Evolutionary conservation across 2,329 filamentous ascomycete genomes (phyloP), one percentile per base, ranked within the genome.

Genomic region (Malbranchea zuffiana): DNA sequence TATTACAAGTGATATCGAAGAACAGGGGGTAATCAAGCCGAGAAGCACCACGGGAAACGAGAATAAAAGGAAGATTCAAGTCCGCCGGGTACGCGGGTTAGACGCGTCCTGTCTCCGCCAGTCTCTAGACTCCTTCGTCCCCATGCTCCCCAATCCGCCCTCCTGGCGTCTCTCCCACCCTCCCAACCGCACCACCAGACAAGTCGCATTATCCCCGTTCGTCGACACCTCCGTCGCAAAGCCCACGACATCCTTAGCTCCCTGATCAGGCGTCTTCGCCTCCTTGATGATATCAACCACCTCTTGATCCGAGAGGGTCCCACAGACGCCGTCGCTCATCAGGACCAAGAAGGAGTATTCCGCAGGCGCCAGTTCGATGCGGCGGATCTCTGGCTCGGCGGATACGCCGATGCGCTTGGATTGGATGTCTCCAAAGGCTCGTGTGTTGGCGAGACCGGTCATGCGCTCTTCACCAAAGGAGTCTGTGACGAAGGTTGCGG

Each of bases 391-490:
- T 0, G 90, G 90, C 60, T 98, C 90, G 1, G 90, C 90, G 3
- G 81, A 87, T 8, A 98, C 88, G 18, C 90, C 90, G 35, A 96
- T 80, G 36, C 88, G 81, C 62, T 98, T 98, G 40, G 78, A 83
- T 21, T 74, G 73, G 62, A 95, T 85, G 63, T 98, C 90, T 17
- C 90, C 90, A 55, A 98, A 96, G 3, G 90, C 74, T 19, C 90
- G 82, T 20, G 84, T 92, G 62, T 98, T 98, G 48, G 90, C 90
- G 0, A 98, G 71, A 0, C 90, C 88, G 10, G 79, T 79, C 59
- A 98, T 90, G 48, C 90, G 85, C 62, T 96, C 87, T 62, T 98
- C 90, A 53, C 90, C 90, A 57, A 98, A 98, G 21, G 84, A 92
- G 62, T 98, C 90, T 0, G 88, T 90, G 12, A 94, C 80, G 55